A percentile compares a stretch with the other conserved stretches of the same genome.
phyloP scores from a whole-genome alignment of 2,329 filamentous ascomycete species.

The Bipolaris oryzae region DNA sequence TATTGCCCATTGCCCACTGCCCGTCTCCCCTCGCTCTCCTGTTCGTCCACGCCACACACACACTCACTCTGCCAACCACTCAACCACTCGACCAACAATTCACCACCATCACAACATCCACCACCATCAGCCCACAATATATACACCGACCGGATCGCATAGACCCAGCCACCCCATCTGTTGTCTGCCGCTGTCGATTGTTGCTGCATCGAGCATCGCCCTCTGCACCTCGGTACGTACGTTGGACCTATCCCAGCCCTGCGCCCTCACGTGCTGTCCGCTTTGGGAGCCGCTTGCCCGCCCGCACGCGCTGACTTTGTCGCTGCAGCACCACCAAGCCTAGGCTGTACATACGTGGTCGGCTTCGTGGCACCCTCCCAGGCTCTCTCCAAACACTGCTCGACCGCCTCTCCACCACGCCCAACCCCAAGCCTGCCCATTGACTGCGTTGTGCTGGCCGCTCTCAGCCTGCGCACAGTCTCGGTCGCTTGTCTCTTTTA shows the following conservation, averaged over 20 bases:
- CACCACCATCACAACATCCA: no score
- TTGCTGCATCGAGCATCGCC: constrained; percentile 6
- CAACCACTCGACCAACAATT: no score
- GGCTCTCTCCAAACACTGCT: constrained; percentile 35
- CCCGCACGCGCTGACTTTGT: constrained; percentile 33
- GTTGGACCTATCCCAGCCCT: constrained; percentile 30
- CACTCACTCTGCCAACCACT: not conserved
- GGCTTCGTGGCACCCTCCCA: constrained; percentile 47
- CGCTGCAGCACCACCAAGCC: constrained; percentile 35
- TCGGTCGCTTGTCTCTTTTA: constrained; percentile 25
- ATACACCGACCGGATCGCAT: no score
- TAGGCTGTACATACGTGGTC: constrained; percentile 46
- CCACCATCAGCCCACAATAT: no score
- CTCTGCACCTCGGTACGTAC: constrained; percentile 20
- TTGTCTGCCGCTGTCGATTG: constrained; percentile 5
- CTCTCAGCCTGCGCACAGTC: constrained; percentile 20
- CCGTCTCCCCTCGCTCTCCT: constrained; percentile 15
- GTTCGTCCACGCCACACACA: not conserved
- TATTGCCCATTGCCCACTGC: constrained; percentile 14
- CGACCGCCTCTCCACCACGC: constrained; percentile 37
- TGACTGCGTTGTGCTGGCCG: constrained; percentile 25
- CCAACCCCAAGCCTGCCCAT: constrained; percentile 21
- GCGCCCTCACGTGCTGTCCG: constrained; percentile 42
- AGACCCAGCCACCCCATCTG: not conserved
- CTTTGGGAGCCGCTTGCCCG: constrained; percentile 28